phyloP scores from a whole-genome alignment of 192 early-diverging fungal genomes.

The Obelidium mucronatum region DNA sequence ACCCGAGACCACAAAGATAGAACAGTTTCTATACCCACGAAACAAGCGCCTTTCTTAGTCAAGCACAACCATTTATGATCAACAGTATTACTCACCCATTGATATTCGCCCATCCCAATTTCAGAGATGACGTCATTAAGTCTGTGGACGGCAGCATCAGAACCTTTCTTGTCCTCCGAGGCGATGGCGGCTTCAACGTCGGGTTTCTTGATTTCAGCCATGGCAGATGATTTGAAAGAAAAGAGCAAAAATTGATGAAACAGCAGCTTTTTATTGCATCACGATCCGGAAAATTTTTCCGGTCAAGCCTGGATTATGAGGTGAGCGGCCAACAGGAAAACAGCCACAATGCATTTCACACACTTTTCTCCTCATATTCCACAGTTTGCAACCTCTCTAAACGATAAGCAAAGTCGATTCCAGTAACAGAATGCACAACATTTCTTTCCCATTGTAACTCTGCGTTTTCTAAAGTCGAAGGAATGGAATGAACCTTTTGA shows the following conservation, averaged over 20 bases:
- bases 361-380: neutral
- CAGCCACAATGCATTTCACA: too few relatives aligned
- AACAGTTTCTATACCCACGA: slow-evolving; percentile 1
- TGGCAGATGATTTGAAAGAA: neutral
- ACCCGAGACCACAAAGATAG: slow-evolving; percentile 16
- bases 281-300: neutral
- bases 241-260: neutral
- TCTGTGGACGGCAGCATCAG: neutral
- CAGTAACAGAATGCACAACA: too few relatives aligned
- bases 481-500: too few relatives aligned
- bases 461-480: too few relatives aligned
- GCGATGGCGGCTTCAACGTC: neutral
- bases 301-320: neutral
- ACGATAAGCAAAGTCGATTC: too few relatives aligned
- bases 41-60: neutral
- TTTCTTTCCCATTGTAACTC: too few relatives aligned
- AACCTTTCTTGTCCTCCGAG: neutral
- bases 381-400: neutral
- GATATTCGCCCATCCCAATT: slow-evolving; percentile 25
- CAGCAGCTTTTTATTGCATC: neutral
- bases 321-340: neutral
- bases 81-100: slow-evolving; percentile 24
- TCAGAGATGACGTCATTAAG: slow-evolving; percentile 22
- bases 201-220: neutral
- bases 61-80: neutral